phyloP scores from a whole-genome alignment of 805 yeast genomes.

The baker's yeast (Saccharomyces cerevisiae) region DNA sequence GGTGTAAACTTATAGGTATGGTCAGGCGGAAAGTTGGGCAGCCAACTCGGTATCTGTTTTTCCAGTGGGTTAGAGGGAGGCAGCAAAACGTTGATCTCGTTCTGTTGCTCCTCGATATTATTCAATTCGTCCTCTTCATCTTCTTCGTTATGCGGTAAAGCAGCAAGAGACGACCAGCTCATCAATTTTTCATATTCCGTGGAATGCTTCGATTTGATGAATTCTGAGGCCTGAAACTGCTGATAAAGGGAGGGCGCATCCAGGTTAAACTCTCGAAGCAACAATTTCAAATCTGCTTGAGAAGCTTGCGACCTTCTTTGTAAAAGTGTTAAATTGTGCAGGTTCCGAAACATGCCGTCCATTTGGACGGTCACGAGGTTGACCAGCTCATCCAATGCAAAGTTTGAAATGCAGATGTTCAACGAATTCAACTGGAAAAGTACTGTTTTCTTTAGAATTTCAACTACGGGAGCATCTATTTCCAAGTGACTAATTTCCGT shows the following conservation, averaged over 20 bases:
- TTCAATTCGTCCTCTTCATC: constrained; percentile 10
- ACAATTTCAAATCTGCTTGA: constrained; percentile 40
- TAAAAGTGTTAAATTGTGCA: constrained; percentile 45
- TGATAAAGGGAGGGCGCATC: constrained; percentile 33
- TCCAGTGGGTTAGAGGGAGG: constrained; percentile 40
- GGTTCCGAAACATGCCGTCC: constrained; percentile 32
- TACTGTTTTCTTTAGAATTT: constrained; percentile 28
- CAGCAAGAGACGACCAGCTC: neutral
- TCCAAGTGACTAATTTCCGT: constrained; percentile 1
- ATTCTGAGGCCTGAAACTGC: constrained; percentile 28
- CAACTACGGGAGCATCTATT: constrained; percentile 15
- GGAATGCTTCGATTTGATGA: constrained; percentile 9
- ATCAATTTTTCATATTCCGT: neutral
- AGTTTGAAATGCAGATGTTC: constrained; percentile 23
- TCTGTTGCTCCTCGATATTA: constrained; percentile 2
- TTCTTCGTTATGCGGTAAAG: constrained; percentile 3
- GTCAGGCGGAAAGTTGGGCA: constrained; percentile 89
- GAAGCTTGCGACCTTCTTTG: constrained; percentile 56
- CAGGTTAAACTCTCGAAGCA: constrained; percentile 38
- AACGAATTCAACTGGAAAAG: constrained; percentile 32
- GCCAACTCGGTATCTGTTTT: constrained; percentile 57
- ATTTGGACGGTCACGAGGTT: constrained; percentile 32
- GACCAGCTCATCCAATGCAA: constrained; percentile 35
- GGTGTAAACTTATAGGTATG: constrained; percentile 83
- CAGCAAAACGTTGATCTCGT: constrained; percentile 42